Evolutionary conservation across 83 land plant genomes (phyloP), one percentile per base, ranked within the genome.

Genomic region (Picea mariana): DNA sequence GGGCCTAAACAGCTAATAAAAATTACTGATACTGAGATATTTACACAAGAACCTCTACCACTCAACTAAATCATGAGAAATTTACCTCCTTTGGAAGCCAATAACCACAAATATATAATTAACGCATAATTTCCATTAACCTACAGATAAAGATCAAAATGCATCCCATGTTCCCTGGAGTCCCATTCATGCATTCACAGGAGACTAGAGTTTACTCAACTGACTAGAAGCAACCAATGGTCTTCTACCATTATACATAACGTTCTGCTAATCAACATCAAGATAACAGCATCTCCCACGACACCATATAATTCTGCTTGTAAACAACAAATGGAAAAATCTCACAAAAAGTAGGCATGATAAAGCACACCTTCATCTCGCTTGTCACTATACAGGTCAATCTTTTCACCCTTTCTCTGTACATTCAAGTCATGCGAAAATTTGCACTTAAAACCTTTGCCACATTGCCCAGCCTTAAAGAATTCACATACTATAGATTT

Each of bases 351-450:
- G 17, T 21, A n/a, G 72, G 6, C 18, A 68, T 68, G 72, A 24
- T 75, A 75, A 24, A n/a, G 13, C 49, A 42, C 58, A 75, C 77
- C 77, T 75, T 75, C 82, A 88, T 96, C 99, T 40, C 99, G 97
- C 84, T 96, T 86, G 61, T 98, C 99, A 83, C 99, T 98, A 81
- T 98, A 98, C 65, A 98, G 66, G 79, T 98, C 99, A 79, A 98
- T 98, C 95, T 98, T 98, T 83, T 96, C 99, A 40, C 99, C 99
- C 92, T 98, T 98, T 85, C 99, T 83, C 83, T 96, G 99, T 12
- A 98, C 93, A 92, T 93, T 96, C 80, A 98, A 82, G 85, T 98
- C 99, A 77, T 98, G 99, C 0, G 99, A 98, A 78, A 94, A 98
- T 85, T 98, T 98, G 91, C 99, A 98, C 85, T 98, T 98, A 72